Percentiles rank a stretch among this genome's conserved stretches.
phyloP scores from a whole-genome alignment of 179 eudicot species.

The Corrigiola litoralis region DNA sequence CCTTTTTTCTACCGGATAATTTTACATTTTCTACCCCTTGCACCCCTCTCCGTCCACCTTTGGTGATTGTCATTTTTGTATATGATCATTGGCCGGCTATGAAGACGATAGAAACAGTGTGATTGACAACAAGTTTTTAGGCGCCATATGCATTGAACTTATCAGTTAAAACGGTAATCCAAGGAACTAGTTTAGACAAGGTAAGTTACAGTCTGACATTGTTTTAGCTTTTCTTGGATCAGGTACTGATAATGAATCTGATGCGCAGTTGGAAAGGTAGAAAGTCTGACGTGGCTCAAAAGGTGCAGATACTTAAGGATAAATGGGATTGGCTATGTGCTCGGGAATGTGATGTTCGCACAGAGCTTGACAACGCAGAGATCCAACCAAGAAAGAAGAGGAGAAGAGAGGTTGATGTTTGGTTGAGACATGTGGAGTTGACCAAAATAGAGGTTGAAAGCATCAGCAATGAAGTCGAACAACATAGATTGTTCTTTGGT shows the following conservation, averaged over 20 bases:
- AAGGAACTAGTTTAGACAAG: not conserved
- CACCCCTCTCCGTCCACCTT: no score
- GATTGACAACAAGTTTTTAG: no score
- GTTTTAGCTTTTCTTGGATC: not conserved
- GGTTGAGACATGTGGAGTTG: not conserved
- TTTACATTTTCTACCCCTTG: no score
- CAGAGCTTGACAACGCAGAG: constrained; percentile 1
- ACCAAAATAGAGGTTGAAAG: not conserved
- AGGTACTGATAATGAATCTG: constrained; percentile 2
- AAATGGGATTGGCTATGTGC: not conserved
- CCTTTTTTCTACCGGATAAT: no score
- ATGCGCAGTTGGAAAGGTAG: not conserved
- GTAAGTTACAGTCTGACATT: not conserved
- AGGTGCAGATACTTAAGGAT: not conserved
- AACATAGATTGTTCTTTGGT: no score
- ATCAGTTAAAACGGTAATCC: no score
- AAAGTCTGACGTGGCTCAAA: not conserved
- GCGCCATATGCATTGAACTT: no score
- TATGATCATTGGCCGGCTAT: no score
- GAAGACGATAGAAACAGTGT: no score
- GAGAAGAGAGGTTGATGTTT: constrained; percentile 12
- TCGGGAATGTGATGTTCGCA: constrained; percentile 8
- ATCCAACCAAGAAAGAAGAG: constrained; percentile 12
- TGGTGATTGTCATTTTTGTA: no score
- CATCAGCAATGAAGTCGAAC: not conserved